phyloP scores from a whole-genome alignment of 108 stramenopile genomes.

The Nitzschia sp. region DNA sequence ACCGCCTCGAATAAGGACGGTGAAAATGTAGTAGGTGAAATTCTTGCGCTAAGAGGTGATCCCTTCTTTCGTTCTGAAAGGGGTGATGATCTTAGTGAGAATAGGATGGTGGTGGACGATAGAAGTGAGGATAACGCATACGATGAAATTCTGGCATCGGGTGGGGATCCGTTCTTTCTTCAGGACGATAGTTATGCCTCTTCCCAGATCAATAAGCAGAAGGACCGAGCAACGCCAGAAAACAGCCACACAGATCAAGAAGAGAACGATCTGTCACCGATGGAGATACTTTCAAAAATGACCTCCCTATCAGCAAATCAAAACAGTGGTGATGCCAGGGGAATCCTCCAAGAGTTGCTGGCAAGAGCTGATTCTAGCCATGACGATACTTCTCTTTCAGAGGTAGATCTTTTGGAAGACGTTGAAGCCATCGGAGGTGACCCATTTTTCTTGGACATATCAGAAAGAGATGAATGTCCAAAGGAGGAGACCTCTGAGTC shows the following conservation, averaged over 20 bases:
- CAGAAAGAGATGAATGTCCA: neutral
- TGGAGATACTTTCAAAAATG: neutral
- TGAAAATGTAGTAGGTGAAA: constrained; percentile 1
- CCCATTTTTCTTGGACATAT: constrained; percentile 19
- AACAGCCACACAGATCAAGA: no score
- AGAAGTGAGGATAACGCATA: neutral
- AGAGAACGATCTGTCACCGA: neutral
- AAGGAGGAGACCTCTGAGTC: no score
- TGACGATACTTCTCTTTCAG: neutral
- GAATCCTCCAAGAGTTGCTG: neutral
- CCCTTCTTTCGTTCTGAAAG: constrained; percentile 21
- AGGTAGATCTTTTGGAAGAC: constrained; percentile 5
- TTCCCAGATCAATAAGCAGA: neutral
- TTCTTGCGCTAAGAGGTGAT: constrained; percentile 2
- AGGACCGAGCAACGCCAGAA: no score
- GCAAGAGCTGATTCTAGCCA: neutral
- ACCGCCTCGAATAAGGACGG: neutral
- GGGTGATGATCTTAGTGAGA: neutral
- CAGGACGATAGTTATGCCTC: neutral
- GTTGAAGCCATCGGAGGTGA: constrained; percentile 38
- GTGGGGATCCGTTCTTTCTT: constrained; percentile 32
- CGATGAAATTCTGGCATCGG: constrained; percentile 22
- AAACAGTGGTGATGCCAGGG: neutral
- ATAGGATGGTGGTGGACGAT: neutral
- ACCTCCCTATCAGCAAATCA: neutral